These are phyloP conservation scores for Candida nanaspora DNA, from an alignment of 805 yeast species.

Conservation along the genomic window DNA sequence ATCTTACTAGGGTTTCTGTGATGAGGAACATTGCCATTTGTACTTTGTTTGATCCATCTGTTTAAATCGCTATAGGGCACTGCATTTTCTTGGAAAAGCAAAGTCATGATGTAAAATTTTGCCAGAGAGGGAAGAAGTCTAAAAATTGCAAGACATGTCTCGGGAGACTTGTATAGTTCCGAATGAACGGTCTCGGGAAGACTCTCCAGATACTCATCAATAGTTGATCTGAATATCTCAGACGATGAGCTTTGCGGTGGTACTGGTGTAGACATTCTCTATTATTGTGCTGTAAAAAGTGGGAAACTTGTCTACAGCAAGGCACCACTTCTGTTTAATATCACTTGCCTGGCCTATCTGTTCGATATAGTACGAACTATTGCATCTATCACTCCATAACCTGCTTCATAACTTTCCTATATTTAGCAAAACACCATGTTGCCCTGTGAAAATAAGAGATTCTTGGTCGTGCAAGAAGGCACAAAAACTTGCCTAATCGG, in stretches of 20 bases:
- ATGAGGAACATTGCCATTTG: conserved; percentile 18
- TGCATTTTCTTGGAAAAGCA: conserved; percentile 76
- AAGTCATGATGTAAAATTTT: conserved; percentile 78
- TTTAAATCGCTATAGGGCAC: conserved; percentile 62
- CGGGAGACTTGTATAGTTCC: conserved; percentile 79
- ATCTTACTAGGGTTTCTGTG: conserved; percentile 28
- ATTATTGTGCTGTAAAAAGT: no score
- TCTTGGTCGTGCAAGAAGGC: neutral
- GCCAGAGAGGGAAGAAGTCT: conserved; percentile 85
- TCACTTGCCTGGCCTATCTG: no score
- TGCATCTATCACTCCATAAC: no score
- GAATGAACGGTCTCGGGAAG: conserved; percentile 83
- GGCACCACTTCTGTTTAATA: no score
- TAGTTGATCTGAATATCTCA: conserved; percentile 55
- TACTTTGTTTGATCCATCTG: conserved; percentile 53
- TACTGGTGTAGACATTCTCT: neutral
- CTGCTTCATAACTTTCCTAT: no score
- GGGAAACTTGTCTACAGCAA: no score
- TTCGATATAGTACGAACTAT: no score
- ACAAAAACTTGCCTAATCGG: neutral
- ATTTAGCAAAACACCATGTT: no score
- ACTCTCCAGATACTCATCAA: conserved; percentile 83
- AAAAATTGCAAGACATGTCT: conserved; percentile 91
- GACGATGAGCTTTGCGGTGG: neutral
- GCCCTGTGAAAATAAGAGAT: no score